A percentile compares a stretch with the other conserved stretches of the same genome.
Evolutionary conservation across 169 alveolate genomes (phyloP).

Genomic region (Babesia ovis): DNA sequence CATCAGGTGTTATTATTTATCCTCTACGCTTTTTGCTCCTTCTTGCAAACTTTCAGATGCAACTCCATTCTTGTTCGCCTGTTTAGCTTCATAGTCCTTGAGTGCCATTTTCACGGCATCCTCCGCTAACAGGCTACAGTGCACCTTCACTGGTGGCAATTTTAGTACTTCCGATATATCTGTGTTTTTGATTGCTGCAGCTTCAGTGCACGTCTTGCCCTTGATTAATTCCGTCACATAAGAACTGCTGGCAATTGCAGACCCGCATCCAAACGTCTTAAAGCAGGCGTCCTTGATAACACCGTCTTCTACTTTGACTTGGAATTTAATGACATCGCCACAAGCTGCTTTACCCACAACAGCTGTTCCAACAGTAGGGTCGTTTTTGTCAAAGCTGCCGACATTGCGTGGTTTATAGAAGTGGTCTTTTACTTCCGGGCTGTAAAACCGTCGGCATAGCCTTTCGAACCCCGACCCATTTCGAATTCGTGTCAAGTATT

Average conservation of each 20-base stretch:
- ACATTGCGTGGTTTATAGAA: slow-evolving; percentile 91
- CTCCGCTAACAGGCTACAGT: slow-evolving; percentile 97
- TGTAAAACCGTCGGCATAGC: slow-evolving; percentile 65
- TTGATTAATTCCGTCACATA: slow-evolving; percentile 96
- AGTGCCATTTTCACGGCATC: slow-evolving; percentile 98
- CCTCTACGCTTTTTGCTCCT: not conserved
- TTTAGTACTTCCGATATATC: slow-evolving; percentile 91
- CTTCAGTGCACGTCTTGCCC: slow-evolving; percentile 94
- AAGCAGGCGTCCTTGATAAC: slow-evolving; percentile 93
- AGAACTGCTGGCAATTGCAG: slow-evolving; percentile 98
- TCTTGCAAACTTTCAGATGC: not conserved
- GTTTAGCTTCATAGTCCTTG: slow-evolving; percentile 75
- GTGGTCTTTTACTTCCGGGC: slow-evolving; percentile 90
- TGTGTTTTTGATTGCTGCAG: slow-evolving; percentile 90
- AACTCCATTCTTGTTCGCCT: not conserved
- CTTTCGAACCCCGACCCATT: not conserved
- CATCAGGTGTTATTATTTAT: not conserved
- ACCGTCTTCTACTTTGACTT: slow-evolving; percentile 92
- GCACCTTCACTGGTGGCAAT: slow-evolving; percentile 98
- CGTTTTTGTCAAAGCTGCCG: slow-evolving; percentile 83
- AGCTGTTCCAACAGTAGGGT: slow-evolving; percentile 91
- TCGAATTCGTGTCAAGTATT: not conserved
- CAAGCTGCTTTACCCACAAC: slow-evolving; percentile 99
- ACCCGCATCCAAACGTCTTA: slow-evolving; percentile 99
- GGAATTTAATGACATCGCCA: slow-evolving; percentile 97